Evolutionary conservation across 371 early-diverging fungal species (phyloP).

Genomic region (Funneliformis caledonium): DNA sequence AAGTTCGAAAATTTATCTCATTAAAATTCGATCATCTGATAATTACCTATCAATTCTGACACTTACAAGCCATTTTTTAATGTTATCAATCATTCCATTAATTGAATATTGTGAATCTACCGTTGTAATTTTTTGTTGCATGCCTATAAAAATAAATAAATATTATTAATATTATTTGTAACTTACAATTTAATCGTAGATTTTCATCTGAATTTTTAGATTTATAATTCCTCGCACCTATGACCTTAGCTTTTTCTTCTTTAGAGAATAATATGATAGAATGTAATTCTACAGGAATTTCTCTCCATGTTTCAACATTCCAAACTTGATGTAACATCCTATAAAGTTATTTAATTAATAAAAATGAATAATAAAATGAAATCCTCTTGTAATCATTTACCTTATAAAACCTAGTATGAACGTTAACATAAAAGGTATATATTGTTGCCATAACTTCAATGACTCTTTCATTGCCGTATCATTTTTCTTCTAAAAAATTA

Average conservation of each 20-base stretch:
- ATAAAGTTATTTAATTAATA: background rate
- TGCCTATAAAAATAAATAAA: background rate
- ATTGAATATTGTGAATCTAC: background rate
- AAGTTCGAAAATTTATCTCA: too few relatives aligned
- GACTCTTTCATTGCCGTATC: background rate
- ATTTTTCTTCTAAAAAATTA: background rate
- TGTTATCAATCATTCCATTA: background rate
- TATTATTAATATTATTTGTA: background rate
- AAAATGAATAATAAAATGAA: background rate
- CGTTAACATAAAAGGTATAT: background rate
- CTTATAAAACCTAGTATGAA: background rate
- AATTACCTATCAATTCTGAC: constrained; percentile 11
- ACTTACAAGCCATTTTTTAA: constrained; percentile 1
- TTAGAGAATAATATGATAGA: background rate
- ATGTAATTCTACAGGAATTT: constrained; percentile 1
- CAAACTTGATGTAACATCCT: constrained; percentile 10
- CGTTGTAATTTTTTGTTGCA: background rate
- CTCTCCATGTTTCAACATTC: constrained; percentile 2
- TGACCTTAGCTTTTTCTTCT: constrained; percentile 4
- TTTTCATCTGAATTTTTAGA: background rate
- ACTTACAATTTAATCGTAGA: background rate
- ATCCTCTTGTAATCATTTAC: background rate
- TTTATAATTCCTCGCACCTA: background rate
- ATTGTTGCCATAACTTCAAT: background rate
- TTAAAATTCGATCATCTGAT: too few relatives aligned